Percentiles rank a stretch among this genome's conserved stretches.
These are phyloP conservation scores for Talaromyces sp. DNA, from an alignment of 2,329 filamentous ascomycete species.

Conservation along the genomic window DNA sequence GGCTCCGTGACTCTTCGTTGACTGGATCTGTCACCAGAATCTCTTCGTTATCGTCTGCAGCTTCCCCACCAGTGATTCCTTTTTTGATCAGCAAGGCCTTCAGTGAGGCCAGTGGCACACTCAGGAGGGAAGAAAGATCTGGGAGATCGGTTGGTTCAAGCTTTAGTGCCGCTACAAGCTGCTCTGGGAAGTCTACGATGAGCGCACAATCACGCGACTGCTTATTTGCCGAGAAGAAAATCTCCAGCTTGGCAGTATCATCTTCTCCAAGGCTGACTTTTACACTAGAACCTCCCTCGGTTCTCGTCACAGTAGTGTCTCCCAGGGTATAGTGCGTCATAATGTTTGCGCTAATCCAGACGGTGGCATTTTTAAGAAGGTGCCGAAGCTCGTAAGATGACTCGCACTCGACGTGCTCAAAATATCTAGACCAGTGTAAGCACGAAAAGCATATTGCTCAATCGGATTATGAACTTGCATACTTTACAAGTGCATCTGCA, in stretches of 20 bases:
- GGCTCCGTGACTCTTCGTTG: neutral
- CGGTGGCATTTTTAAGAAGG: neutral
- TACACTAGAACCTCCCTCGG: neutral
- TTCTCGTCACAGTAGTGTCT: neutral
- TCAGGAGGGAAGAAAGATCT: neutral
- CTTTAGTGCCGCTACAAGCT: neutral
- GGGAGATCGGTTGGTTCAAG: neutral
- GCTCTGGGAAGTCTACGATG: neutral
- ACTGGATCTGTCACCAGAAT: neutral
- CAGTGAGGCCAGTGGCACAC: neutral
- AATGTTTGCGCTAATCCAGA: neutral
- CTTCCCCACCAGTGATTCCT: neutral
- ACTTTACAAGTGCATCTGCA: neutral
- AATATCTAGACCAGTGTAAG: neutral
- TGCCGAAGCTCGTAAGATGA: neutral
- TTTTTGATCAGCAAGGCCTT: neutral
- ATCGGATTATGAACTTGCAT: neutral
- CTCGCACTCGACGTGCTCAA: neutral
- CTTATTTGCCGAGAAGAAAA: neutral
- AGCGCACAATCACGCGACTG: neutral
- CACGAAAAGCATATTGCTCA: neutral
- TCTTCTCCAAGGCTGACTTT: neutral
- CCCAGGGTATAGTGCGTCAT: neutral
- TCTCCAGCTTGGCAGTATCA: neutral
- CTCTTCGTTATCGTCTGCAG: neutral